A percentile compares a stretch with the other conserved stretches of the same genome.
Evolutionary conservation across 352 stramenopile genomes (phyloP).

Genomic region (Phytophthora pluvialis): DNA sequence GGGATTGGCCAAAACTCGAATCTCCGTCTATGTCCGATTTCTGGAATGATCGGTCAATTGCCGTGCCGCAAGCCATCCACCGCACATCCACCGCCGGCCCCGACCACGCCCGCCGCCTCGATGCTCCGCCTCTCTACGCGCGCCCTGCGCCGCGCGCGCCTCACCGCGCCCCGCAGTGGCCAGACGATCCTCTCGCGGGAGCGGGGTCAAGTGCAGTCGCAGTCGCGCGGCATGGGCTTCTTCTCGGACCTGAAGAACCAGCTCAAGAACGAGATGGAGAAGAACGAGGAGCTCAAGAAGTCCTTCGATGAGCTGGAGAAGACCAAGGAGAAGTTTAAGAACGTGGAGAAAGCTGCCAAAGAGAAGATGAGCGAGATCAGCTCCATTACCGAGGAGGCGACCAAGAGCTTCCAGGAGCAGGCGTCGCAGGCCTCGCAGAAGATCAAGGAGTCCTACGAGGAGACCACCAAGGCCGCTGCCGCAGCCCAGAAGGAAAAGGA

Average conservation of each 20-base stretch:
- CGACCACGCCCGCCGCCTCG: background rate
- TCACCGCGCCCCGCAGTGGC: constrained; percentile 20
- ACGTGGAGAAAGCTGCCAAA: constrained; percentile 65
- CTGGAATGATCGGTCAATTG: constrained; percentile 21
- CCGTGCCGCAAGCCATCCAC: no score
- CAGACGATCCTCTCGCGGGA: constrained; percentile 3
- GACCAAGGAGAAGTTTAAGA: constrained; percentile 74
- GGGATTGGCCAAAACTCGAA: constrained; percentile 34
- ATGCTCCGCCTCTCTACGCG: constrained; percentile 47
- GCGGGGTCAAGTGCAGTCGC: constrained; percentile 15
- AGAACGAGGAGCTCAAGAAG: constrained; percentile 85
- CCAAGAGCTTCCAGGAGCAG: constrained; percentile 67
- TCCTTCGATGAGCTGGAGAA: constrained; percentile 79
- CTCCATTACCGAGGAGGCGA: constrained; percentile 59
- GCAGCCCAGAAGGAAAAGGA: constrained; percentile 26
- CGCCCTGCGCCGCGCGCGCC: constrained; percentile 29
- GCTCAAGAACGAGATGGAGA: constrained; percentile 81
- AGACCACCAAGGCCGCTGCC: constrained; percentile 37
- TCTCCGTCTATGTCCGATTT: constrained; percentile 29
- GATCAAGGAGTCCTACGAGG: constrained; percentile 61
- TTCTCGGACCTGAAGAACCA: constrained; percentile 85
- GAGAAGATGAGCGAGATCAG: constrained; percentile 70
- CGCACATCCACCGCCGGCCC: constrained; percentile 29
- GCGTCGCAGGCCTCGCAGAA: constrained; percentile 66
- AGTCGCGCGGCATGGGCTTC: constrained; percentile 70